These are phyloP conservation scores for Yamadazyma triangularis DNA, from an alignment of 1,139 yeast genomes.

Conservation along the genomic window DNA sequence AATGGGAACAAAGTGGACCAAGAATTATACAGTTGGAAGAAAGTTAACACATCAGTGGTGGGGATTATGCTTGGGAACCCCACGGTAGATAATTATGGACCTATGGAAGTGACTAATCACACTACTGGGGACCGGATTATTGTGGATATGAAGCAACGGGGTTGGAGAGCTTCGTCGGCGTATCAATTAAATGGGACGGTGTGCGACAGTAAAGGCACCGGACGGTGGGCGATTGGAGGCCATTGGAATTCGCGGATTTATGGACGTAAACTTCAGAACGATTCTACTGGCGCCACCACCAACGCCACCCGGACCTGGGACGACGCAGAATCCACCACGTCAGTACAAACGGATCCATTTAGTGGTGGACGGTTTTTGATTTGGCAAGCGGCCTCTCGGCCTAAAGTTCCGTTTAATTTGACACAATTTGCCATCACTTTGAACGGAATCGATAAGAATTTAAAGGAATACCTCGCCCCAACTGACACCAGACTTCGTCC, in stretches of 20 bases:
- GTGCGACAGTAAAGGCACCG: slow-evolving; percentile 48
- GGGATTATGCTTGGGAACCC: slow-evolving; percentile 95
- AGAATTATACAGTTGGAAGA: slow-evolving; percentile 87
- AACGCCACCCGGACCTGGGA: slow-evolving; percentile 24
- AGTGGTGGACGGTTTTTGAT: slow-evolving; percentile 65
- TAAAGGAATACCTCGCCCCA: slow-evolving; percentile 67
- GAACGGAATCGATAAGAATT: slow-evolving; percentile 58
- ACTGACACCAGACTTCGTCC: slow-evolving; percentile 94
- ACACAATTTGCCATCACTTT: slow-evolving; percentile 87
- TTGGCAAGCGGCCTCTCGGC: slow-evolving; percentile 88
- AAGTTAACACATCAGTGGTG: slow-evolving; percentile 88
- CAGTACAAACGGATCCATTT: slow-evolving; percentile 26
- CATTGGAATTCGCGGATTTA: slow-evolving; percentile 89
- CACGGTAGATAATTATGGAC: slow-evolving; percentile 90
- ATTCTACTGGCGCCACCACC: slow-evolving; percentile 12
- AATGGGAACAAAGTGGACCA: slow-evolving; percentile 39
- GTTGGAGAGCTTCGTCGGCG: slow-evolving; percentile 93
- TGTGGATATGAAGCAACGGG: slow-evolving; percentile 81
- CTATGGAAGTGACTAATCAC: slow-evolving; percentile 80
- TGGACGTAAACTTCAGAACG: slow-evolving; percentile 68
- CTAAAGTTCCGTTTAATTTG: slow-evolving; percentile 82
- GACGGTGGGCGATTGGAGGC: slow-evolving; percentile 78
- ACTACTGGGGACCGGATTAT: slow-evolving; percentile 81
- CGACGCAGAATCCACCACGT: slow-evolving; percentile 18
- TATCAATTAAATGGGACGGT: slow-evolving; percentile 87